Conservation (phyloP, 2,329 filamentous ascomycete genomes). For the Trematosphaeria pertusa region DNA sequence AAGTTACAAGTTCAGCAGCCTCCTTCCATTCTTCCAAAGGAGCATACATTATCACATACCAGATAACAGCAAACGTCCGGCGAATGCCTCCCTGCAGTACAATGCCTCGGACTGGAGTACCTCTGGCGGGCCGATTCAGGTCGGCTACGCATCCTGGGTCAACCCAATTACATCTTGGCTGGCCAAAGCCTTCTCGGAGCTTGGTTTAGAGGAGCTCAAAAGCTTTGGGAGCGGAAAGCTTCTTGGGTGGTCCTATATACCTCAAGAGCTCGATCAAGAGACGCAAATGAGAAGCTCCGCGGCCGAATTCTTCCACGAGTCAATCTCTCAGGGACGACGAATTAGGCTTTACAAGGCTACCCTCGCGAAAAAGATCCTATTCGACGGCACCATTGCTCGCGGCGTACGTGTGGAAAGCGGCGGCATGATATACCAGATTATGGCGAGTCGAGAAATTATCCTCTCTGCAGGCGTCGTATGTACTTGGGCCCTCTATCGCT, state of each 20-base stretch:
- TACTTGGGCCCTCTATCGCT: too few species aligned
- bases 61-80: not conserved
- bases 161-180: not conserved
- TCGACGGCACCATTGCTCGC: not conserved
- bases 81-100: not conserved
- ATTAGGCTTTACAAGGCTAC: not conserved
- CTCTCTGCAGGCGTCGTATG: not conserved
- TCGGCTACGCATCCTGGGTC: not conserved
- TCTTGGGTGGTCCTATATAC: not conserved
- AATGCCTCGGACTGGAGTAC: not conserved
- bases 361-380: slow-evolving; percentile 2
- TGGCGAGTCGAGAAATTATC: not conserved
- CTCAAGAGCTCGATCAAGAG: not conserved
- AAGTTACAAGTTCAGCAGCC: not conserved
- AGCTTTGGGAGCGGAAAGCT: not conserved
- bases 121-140: not conserved
- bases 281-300: not conserved
- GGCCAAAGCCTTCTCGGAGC: too few species aligned
- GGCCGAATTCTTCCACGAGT: not conserved
- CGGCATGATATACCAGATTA: not conserved
- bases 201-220: not conserved
- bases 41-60: not conserved
- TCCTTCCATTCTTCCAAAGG: not conserved
- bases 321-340: not conserved
- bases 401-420: too few species aligned